Conservation (phyloP, 2,329 filamentous ascomycete species). For the Sporothrix brunneoviolacea region DNA sequence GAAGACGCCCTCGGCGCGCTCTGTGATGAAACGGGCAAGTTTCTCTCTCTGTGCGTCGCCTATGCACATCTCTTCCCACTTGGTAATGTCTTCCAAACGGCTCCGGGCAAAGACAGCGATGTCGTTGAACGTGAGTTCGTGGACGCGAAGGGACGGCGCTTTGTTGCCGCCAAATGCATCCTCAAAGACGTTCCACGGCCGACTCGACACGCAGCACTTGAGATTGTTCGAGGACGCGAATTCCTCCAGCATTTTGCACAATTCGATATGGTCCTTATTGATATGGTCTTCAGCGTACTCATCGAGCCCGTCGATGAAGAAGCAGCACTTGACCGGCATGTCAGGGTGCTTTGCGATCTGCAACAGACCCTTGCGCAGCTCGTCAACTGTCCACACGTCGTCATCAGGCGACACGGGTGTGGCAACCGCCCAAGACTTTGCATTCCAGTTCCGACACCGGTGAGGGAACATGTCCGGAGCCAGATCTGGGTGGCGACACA, state of each 20-base stretch:
- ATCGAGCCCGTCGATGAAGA: conserved; percentile 13
- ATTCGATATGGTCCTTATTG: background rate
- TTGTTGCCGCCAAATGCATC: background rate
- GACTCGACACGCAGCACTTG: conserved; percentile 10
- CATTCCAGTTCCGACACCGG: background rate
- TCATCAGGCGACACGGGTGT: background rate
- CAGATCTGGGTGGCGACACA: conserved; percentile 5
- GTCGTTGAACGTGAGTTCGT: conserved; percentile 2
- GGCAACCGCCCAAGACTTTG: background rate
- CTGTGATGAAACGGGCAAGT: background rate
- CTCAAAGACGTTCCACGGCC: conserved; percentile 6
- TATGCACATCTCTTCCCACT: conserved; percentile 28
- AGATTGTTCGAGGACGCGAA: background rate
- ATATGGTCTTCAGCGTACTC: conserved; percentile 6
- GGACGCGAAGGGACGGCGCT: background rate
- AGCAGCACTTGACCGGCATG: background rate
- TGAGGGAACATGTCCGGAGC: background rate
- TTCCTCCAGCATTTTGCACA: background rate
- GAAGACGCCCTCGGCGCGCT: conserved; percentile 5
- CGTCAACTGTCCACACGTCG: background rate
- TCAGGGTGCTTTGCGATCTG: background rate
- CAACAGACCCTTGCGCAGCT: background rate
- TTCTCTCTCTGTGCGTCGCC: conserved; percentile 52
- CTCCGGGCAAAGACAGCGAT: conserved; percentile 36
- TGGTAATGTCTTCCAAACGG: background rate